Evolutionary conservation across 371 early-diverging fungal genomes (phyloP), one percentile per base, ranked within the genome.

Genomic region (Synchytrium microbalum): DNA sequence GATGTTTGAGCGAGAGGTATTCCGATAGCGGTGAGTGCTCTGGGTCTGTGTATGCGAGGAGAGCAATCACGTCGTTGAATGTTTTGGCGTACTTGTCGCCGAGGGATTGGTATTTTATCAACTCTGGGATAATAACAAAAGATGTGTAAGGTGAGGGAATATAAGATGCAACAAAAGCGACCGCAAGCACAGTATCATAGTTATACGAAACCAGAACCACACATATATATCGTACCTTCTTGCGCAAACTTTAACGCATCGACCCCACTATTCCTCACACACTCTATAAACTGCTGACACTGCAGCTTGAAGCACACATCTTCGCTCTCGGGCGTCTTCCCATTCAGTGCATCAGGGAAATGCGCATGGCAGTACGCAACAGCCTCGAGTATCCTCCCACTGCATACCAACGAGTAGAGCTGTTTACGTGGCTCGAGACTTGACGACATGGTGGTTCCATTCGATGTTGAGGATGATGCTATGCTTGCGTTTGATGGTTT

Each of bases 31-130:
- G 79, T 13, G 79, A 79, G 10, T 46, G 58, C 14, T 32, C 59
- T 24, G 79, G 79, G 61, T 79, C 72, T 14, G 73, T 60, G 63
- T 79, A 79, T 8, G 79, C 79, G 32, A 79, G 67, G 13, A 79
- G 61, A 3, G 77, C 62, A 19, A 76, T 62, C 28, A 79, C 62
- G 38, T 75, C 76, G 32, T 74, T 70, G 31, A 78, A 64, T 8
- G 60, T 60, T 2, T 63, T 69, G 13, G 60, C 24, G 61, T 68
- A 71, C 23, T 74, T 67, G 46, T 61, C 65, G 51, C 55, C 51
- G 13, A 54, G 54, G 31, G 30, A 55, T 0, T 63, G 67, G 64
- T 72, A 76, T 31, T 66, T 62, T 1, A 65, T 67, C 14, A 79
- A 61, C 57, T 76, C 75, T 75, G 52, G 30, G 14, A 60, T 51